phyloP scores from a whole-genome alignment of 495 filamentous ascomycete genomes.

The Aspergillus funiculosus region DNA sequence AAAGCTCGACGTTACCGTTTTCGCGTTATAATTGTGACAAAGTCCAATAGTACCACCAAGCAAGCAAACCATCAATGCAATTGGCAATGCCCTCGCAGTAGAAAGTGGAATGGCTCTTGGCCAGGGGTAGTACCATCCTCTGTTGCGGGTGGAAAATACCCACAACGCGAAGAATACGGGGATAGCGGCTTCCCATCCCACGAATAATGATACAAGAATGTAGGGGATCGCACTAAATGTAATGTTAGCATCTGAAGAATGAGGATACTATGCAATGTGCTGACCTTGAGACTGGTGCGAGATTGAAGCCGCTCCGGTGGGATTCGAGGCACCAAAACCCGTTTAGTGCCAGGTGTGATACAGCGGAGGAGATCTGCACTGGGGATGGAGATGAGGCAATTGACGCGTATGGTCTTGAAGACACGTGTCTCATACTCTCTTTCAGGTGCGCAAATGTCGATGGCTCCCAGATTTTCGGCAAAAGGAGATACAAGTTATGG shows the following conservation, averaged over 20 bases:
- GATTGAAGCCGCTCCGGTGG: constrained; percentile 9
- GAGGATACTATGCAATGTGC: background rate
- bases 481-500: background rate
- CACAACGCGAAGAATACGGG: constrained; percentile 18
- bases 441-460: background rate
- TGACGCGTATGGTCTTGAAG: background rate
- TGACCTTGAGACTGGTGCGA: constrained; percentile 12
- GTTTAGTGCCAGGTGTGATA: constrained; percentile 8
- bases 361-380: background rate
- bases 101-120: constrained; percentile 13
- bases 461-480: background rate
- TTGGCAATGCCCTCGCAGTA: constrained; percentile 1
- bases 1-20: background rate
- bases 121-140: constrained; percentile 18
- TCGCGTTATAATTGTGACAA: no score
- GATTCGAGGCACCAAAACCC: constrained; percentile 21
- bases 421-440: no score
- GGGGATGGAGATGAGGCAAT: background rate
- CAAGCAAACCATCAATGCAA: background rate
- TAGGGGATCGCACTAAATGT: constrained; percentile 12
- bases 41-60: no score
- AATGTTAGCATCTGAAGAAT: background rate
- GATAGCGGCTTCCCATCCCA: constrained; percentile 10
- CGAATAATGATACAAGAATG: constrained; percentile 5
- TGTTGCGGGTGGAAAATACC: constrained; percentile 3